A percentile compares a stretch with the other conserved stretches of the same genome.
Conservation (phyloP, 768 basidiomycete genomes). For the Clavulina sp. region DNA sequence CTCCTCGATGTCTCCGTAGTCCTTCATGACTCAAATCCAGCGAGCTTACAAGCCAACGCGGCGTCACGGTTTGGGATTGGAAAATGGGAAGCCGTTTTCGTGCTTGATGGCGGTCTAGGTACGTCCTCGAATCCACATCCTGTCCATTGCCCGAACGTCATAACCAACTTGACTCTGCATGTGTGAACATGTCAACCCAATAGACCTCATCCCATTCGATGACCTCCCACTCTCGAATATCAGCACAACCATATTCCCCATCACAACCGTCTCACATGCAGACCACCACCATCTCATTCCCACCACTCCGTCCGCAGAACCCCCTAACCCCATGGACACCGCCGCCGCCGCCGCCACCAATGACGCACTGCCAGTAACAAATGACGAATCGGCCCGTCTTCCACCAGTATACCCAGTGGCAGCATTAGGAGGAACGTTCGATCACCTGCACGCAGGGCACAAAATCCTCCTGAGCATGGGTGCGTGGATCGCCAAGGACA, state of each 20-base stretch:
- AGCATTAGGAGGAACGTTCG: slow-evolving; percentile 92
- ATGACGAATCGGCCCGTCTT: not conserved
- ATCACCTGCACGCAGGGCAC: slow-evolving; percentile 94
- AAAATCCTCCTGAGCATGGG: slow-evolving; percentile 92
- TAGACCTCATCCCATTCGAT: not conserved
- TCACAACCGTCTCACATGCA: not conserved
- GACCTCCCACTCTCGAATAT: not conserved
- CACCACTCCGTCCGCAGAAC: slow-evolving; percentile 1
- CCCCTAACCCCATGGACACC: not conserved
- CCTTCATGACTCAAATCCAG: slow-evolving; percentile 43
- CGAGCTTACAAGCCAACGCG: slow-evolving; percentile 23
- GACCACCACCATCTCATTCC: slow-evolving; percentile 3
- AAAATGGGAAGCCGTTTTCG: slow-evolving; percentile 19
- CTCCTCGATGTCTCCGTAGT: slow-evolving; percentile 66
- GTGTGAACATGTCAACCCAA: not conserved
- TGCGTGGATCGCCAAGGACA: slow-evolving; percentile 58
- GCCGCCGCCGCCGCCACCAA: not conserved
- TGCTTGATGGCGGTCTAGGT: slow-evolving; percentile 28
- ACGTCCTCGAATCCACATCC: not conserved
- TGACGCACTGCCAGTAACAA: not conserved
- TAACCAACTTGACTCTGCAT: slow-evolving; percentile 2
- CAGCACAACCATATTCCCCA: not conserved
- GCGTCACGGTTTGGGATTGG: slow-evolving; percentile 24
- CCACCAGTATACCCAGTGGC: slow-evolving; percentile 37
- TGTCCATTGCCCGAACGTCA: slow-evolving; percentile 4